Evolutionary conservation across 495 filamentous ascomycete genomes (phyloP).

Genomic region (Corynascus novoguineensis): DNA sequence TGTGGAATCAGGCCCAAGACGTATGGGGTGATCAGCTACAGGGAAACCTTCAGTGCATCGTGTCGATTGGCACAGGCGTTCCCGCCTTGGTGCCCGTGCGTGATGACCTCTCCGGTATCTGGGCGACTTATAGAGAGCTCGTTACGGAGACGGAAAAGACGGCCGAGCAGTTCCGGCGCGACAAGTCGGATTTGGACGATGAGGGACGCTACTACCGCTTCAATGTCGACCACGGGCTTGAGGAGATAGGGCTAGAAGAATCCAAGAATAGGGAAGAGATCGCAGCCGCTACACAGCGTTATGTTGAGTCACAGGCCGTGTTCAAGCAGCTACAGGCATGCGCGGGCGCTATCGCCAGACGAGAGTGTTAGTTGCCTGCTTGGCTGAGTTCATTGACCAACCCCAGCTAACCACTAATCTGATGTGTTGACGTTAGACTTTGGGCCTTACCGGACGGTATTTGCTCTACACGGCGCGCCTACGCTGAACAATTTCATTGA

Average conservation of each 20-base stretch:
- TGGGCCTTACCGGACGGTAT: constrained; percentile 15
- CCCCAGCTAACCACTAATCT: too few relatives aligned
- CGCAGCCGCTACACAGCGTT: constrained; percentile 36
- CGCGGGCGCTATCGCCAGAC: too few relatives aligned
- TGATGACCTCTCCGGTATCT: constrained; percentile 28
- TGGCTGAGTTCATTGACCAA: too few relatives aligned
- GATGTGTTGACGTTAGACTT: too few relatives aligned
- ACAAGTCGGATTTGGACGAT: constrained; percentile 34
- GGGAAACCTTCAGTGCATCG: constrained; percentile 36
- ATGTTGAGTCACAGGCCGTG: constrained; percentile 35
- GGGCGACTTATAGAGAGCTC: constrained; percentile 26
- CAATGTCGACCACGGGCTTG: constrained; percentile 42
- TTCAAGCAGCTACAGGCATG: constrained; percentile 37
- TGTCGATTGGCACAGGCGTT: constrained; percentile 45
- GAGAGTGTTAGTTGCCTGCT: too few relatives aligned
- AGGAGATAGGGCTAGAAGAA: constrained; percentile 40
- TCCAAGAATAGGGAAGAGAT: constrained; percentile 36
- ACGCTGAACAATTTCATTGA: constrained; percentile 15
- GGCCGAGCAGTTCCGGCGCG: constrained; percentile 34
- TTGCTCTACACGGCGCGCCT: constrained; percentile 15
- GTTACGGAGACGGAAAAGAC: constrained; percentile 40
- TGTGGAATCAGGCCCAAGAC: constrained; percentile 43
- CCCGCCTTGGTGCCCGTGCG: constrained; percentile 31
- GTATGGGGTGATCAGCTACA: constrained; percentile 35
- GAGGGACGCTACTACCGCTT: constrained; percentile 41